A percentile compares a stretch with the other conserved stretches of the same genome.
Conservation (phyloP, 1,284 basidiomycete species). For the Ustilago shanxiensis region DNA sequence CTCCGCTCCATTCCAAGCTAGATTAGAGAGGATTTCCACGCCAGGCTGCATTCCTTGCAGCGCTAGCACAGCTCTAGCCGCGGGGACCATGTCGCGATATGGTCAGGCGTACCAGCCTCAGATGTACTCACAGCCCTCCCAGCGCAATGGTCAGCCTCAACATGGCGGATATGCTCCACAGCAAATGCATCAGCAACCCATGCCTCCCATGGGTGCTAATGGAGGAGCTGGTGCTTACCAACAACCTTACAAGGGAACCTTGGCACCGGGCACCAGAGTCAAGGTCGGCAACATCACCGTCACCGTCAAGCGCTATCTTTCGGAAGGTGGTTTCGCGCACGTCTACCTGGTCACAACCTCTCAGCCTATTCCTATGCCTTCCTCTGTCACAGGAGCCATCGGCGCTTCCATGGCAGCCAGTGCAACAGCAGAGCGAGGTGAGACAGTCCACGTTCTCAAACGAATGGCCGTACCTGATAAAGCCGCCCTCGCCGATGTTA, state of each 20-base stretch:
- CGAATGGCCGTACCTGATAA: slow-evolving; percentile 94
- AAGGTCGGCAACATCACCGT: slow-evolving; percentile 90
- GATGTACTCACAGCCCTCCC: slow-evolving; percentile 18
- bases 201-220: slow-evolving; percentile 6
- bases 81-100: slow-evolving; percentile 42
- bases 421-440: slow-evolving; percentile 46
- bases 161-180: slow-evolving; percentile 30
- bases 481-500: slow-evolving; percentile 89
- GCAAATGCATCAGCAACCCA: slow-evolving; percentile 28
- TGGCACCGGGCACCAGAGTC: slow-evolving; percentile 82
- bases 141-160: slow-evolving; percentile 13
- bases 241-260: slow-evolving; percentile 51
- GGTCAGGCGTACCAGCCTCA: slow-evolving; percentile 31
- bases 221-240: slow-evolving; percentile 31
- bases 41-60: slow-evolving; percentile 1
- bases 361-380: slow-evolving; percentile 76
- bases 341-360: slow-evolving; percentile 94
- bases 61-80: slow-evolving; percentile 10
- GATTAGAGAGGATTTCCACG: background rate
- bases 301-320: slow-evolving; percentile 88
- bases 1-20: background rate
- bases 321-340: slow-evolving; percentile 97
- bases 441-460: slow-evolving; percentile 94
- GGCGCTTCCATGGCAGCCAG: slow-evolving; percentile 37
- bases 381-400: slow-evolving; percentile 40